Percentiles rank a stretch among this genome's conserved stretches.
Evolutionary conservation across 208 protist species (phyloP).

Genomic region (Leishmania arabica): DNA sequence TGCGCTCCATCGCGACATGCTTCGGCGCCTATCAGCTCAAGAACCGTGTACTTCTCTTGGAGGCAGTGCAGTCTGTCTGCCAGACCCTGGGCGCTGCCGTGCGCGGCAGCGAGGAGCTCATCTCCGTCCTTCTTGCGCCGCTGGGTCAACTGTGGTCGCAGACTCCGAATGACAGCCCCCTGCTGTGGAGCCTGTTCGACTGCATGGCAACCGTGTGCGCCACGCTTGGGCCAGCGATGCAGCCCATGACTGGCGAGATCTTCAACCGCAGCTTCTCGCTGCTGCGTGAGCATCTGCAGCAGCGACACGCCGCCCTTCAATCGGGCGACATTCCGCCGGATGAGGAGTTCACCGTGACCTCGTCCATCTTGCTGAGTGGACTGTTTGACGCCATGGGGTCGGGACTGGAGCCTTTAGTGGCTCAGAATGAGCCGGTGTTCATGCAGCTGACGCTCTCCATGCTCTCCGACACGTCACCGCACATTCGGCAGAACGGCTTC

Average conservation of each 20-base stretch:
- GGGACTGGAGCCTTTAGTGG: conserved; percentile 61
- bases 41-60: conserved; percentile 85
- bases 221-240: conserved; percentile 62
- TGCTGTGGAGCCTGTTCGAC: conserved; percentile 80
- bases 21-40: conserved; percentile 85
- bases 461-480: conserved; percentile 50
- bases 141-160: conserved; percentile 67
- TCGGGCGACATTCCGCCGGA: conserved; percentile 47
- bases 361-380: conserved; percentile 69
- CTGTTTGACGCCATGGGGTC: conserved; percentile 81
- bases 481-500: conserved; percentile 78
- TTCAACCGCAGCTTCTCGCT: conserved; percentile 68
- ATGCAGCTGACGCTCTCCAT: conserved; percentile 56
- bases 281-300: conserved; percentile 58
- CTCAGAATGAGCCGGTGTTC: conserved; percentile 53
- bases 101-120: conserved; percentile 36
- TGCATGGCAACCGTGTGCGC: conserved; percentile 80
- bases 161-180: conserved; percentile 67
- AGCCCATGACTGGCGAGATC: conserved; percentile 74
- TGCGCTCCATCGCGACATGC: conserved; percentile 55
- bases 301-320: conserved; percentile 35
- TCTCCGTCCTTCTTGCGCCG: conserved; percentile 52
- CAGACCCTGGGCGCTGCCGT: conserved; percentile 50
- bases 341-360: conserved; percentile 79
- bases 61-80: conserved; percentile 69